Base-by-base conservation (phyloP, 306 rosid species). In the Inga leiocalycina region DNA sequence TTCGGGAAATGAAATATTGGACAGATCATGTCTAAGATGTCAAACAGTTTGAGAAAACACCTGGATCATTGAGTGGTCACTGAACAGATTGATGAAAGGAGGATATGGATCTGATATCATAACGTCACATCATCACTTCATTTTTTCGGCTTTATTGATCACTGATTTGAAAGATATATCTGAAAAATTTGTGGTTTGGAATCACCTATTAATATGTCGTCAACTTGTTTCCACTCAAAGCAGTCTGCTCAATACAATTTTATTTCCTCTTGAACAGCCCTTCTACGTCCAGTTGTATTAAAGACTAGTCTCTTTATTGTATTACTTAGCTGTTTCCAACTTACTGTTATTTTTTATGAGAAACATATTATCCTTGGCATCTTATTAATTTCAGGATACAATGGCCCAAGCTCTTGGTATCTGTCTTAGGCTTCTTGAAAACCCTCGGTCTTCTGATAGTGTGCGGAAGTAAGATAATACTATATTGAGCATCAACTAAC, bases 391-490 rank as follows among this genome's bases (percentile, higher is more conserved):
- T 66, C 95, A 95, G 99, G 97, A 90, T 35, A 89, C 89, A 80
- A 92, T 92, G 93, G 93, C 90, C 86, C 98, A 89, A 91, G 97
- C 98, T 85, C 97, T 95, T 83, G 94, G 90, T 65, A 95, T 95
- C 84, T 95, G 98, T 89, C 97, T 93, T 71, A 91, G 96, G 89
- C 96, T 93, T 86, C 93, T 95, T 34, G 99, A 93, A 89, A 90
- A 90, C 85, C 82, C 82, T 75, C 91, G 99, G 83, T 95, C 98
- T 83, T 88, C 96, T 79, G 99, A 95, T 64, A 95, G 99, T 59
- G 99, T 95, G 84, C 91, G 89, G 57, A 95, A 91, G 99, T 95
- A 91, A 85, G 94, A 59, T 41, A 32, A 30, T 43, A 49, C 9
- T 39, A 56, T 82, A 65, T 80, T 85, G 75, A 45, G 54, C 79